Percentiles rank a stretch among this genome's conserved stretches.
phyloP scores from a whole-genome alignment of 192 early-diverging fungal genomes.

The Entomortierella lignicola region DNA sequence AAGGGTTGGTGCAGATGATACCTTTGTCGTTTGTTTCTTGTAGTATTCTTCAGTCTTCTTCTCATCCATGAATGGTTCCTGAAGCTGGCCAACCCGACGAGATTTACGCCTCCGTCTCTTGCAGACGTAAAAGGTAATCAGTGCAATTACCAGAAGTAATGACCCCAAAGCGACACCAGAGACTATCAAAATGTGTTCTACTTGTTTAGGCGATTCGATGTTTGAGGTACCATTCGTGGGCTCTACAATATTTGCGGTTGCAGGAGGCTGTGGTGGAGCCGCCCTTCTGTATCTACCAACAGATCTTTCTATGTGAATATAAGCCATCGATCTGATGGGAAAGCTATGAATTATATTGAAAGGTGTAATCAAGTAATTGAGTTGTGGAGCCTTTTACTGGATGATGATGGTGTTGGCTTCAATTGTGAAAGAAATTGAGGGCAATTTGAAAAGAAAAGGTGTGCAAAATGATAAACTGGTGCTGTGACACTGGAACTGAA shows the following conservation, averaged over 20 bases:
- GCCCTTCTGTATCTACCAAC: background rate
- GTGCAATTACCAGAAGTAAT: constrained; percentile 6
- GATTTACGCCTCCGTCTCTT: constrained; percentile 18
- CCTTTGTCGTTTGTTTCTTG: constrained; percentile 1
- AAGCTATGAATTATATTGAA: too few species aligned
- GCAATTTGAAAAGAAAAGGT: background rate
- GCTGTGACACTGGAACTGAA: background rate
- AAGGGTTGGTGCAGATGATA: background rate
- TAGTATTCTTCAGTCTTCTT: constrained; percentile 18
- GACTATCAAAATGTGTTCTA: constrained; percentile 3
- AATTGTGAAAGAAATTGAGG: background rate
- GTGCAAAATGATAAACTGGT: background rate
- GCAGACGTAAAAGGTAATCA: constrained; percentile 22
- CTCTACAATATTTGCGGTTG: background rate
- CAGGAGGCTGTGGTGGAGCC: background rate
- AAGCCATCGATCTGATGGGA: background rate
- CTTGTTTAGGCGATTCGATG: too few species aligned
- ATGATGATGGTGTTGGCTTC: background rate
- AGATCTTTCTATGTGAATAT: background rate
- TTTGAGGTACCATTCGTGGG: too few species aligned
- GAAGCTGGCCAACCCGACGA: constrained; percentile 22
- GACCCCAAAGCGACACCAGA: constrained; percentile 14
- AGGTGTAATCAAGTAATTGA: too few species aligned
- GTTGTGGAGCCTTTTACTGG: too few species aligned
- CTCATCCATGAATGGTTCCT: constrained; percentile 19